Conservation (phyloP, 1,139 yeast species). For the Lodderomyces oxycetoniae region DNA sequence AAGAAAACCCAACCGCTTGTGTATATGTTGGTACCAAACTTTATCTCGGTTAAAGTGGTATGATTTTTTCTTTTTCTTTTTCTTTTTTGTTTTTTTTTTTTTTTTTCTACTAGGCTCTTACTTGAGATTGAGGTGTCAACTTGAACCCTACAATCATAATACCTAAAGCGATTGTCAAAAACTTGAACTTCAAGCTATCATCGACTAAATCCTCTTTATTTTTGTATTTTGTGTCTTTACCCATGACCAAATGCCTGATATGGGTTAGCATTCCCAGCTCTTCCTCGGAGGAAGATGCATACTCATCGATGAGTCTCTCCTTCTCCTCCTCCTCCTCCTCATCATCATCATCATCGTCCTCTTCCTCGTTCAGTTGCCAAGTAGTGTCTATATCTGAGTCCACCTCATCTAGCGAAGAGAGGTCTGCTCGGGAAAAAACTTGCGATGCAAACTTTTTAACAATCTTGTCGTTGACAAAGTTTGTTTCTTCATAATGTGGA, state of each 20-base stretch:
- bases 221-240: conserved; percentile 21
- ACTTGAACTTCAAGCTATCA: conserved; percentile 41
- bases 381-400: conserved; percentile 15
- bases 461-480: conserved; percentile 10
- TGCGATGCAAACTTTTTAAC: conserved; percentile 37
- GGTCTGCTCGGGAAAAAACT: conserved; percentile 19
- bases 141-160: conserved; percentile 40
- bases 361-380: conserved; percentile 18
- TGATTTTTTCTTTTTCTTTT: not conserved
- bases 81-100: no score
- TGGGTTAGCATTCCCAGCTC: conserved; percentile 33
- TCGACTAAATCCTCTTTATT: conserved; percentile 29
- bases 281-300: conserved; percentile 12
- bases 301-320: conserved; percentile 10
- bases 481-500: no score
- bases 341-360: conserved; percentile 16
- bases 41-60: not conserved
- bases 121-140: conserved; percentile 26
- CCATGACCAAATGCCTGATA: conserved; percentile 32
- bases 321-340: conserved; percentile 17
- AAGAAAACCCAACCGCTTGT: no score
- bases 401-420: conserved; percentile 12
- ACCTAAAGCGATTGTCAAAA: conserved; percentile 42
- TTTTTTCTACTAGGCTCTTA: not conserved
- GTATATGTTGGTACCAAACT: no score